Percentiles rank a stretch among this genome's conserved stretches.
phyloP scores from a whole-genome alignment of 768 basidiomycete species.

The Pholiota molesta region DNA sequence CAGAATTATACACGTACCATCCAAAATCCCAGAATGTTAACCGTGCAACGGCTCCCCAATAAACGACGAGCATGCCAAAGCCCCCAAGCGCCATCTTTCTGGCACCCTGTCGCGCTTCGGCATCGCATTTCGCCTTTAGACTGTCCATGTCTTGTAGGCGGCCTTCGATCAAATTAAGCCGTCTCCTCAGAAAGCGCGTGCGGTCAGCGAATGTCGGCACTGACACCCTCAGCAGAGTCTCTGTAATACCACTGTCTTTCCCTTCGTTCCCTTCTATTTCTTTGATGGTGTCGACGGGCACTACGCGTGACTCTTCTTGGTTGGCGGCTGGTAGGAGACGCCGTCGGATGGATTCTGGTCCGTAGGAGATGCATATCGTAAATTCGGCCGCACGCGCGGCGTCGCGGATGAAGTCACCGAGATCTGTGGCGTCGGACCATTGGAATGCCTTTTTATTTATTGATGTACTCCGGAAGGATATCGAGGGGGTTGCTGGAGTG shows the following conservation, averaged over 20 bases:
- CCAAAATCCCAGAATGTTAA: conserved; percentile 66
- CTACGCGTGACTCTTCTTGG: conserved; percentile 6
- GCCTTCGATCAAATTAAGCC: conserved; percentile 43
- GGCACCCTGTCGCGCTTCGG: conserved; percentile 57
- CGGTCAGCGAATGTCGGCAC: conserved; percentile 68
- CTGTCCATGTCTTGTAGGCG: conserved; percentile 53
- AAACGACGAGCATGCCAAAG: conserved; percentile 59
- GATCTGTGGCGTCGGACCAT: conserved; percentile 67
- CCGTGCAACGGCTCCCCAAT: conserved; percentile 68
- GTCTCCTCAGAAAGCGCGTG: conserved; percentile 57
- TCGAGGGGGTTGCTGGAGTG: conserved; percentile 33
- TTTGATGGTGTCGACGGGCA: conserved; percentile 2
- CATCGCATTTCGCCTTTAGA: conserved; percentile 59
- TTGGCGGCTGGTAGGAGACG: conserved; percentile 2
- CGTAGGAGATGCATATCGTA: conserved; percentile 44
- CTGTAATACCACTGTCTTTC: conserved; percentile 2
- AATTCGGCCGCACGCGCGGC: conserved; percentile 59
- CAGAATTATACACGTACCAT: conserved; percentile 35
- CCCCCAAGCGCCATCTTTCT: conserved; percentile 59
- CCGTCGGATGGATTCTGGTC: conserved; percentile 1
- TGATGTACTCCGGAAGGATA: conserved; percentile 51
- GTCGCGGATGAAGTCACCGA: conserved; percentile 68
- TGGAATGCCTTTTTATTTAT: conserved; percentile 38
- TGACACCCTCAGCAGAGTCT: conserved; percentile 43
- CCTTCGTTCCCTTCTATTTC: conserved; percentile 17